Evolutionary conservation across 1,139 yeast genomes (phyloP), one percentile per base, ranked within the genome.

Genomic region (Blastobotrys raffinosifermentans): DNA sequence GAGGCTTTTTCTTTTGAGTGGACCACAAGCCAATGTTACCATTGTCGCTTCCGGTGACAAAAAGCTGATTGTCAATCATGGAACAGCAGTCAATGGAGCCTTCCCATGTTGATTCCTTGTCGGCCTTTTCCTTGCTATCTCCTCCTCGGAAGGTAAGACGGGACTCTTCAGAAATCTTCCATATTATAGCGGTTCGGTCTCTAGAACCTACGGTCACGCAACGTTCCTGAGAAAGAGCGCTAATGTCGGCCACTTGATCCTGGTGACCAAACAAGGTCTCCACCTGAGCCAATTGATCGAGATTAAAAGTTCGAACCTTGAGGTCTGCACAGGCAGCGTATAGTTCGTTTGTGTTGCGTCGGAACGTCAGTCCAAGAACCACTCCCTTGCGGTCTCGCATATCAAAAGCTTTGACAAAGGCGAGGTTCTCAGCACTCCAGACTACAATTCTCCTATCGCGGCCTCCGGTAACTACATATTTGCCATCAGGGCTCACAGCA

Each of bases 111-210:
- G 49, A 47, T 35, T 54, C 58, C 16, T 48, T 53, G 14, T 57
- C 64, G 31, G 58, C 59, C 26, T 56, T 60, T 30, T 39, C 46
- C n/a, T 48, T 49, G 11, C 55, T 53, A 39, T 85, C 94, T 43
- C 95, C 96, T 44, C 96, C 96, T 55, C 96, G 73, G 61, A 91
- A 91, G 0, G 96, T 87, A 51, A 91, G 72, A 55, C 97, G 74
- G 2, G 94, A 77, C 63, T 91, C 98, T 54, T 93, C 98, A 19
- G 94, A 76, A 48, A 91, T 86, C 61, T 93, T 91, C 98, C 98
- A 91, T 52, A 85, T 69, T 80, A 93, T 82, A 13, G 93, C 96
- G 1, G 96, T 84, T 52, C 94, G 79, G 62, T 91, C 98, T 53
- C 98, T 75, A 4, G 94, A 72, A 15, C 98, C 98, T 18, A 89